Evolutionary conservation across 352 stramenopile genomes (phyloP), one percentile per base, ranked within the genome.

Genomic region (Nothophytophthora sp.): DNA sequence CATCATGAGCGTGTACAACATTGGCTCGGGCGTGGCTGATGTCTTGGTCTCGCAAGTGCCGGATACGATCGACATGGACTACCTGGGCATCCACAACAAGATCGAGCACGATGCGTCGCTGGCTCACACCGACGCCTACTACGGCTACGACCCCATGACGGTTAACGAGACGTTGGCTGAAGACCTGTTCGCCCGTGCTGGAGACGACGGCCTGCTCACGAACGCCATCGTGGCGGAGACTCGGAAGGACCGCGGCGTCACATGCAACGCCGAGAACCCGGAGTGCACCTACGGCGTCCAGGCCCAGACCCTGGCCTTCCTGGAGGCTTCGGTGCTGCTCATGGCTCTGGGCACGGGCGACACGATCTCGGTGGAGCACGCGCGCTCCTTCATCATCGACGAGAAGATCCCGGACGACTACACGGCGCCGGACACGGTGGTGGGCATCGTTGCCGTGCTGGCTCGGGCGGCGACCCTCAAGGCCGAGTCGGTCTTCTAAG

Each of bases 21-120:
- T 76, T 12, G 66, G 55, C 22, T 48, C 51, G 0, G 50, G 27
- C 1, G 56, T 64, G 23, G 60, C 41, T 3, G 52, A 50, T 29
- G 58, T 63, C 16, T 48, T 75, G 12, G 39, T 70, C n/a, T 30
- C 41, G 10, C 20, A 60, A 13, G 32, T 71, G 23, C 55, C 60
- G 12, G 53, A 63, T 23, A 41, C 55, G 15, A 55, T 74, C 33
- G 56, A 39, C n/a, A 53, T 85, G 11, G 51, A 71, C 46, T 67
- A 77, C 33, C 64, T 85, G 19, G 42, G 54, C 39, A 62, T 46
- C 11, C 73, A 81, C 58, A 78, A 76, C 56, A 48, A 38, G 6
- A 58, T 67, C 30, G 75, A 83, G 40, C 72, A 81, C 42, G 75
- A 86, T 35, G 61, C 60, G 45, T 86, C 75, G 30, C 53, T 86